Conservation (phyloP, 2,329 filamentous ascomycete species). For the Colletotrichum magnum region DNA sequence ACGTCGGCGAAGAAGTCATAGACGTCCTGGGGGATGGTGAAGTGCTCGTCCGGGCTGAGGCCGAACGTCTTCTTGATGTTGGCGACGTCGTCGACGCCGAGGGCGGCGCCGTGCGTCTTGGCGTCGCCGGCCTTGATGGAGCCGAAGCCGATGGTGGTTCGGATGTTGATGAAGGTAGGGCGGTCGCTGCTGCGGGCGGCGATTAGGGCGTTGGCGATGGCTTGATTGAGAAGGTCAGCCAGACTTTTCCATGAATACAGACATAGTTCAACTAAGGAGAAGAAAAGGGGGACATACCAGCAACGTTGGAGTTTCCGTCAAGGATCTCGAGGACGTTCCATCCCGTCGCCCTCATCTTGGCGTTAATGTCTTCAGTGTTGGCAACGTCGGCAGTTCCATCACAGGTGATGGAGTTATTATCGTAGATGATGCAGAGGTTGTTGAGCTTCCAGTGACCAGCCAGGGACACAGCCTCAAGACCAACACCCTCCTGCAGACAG, state of each 20-base stretch:
- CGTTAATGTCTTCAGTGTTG: constrained; percentile 69
- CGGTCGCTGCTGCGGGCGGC: constrained; percentile 60
- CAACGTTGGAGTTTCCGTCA: constrained; percentile 66
- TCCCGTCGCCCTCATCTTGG: constrained; percentile 69
- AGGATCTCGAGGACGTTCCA: constrained; percentile 68
- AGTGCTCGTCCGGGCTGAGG: constrained; percentile 52
- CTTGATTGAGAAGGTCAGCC: not conserved
- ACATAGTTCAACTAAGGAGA: no score
- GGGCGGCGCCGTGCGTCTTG: constrained; percentile 71
- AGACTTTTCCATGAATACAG: not conserved
- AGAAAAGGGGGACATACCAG: constrained; percentile 39
- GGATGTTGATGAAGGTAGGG: constrained; percentile 71
- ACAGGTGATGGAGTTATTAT: constrained; percentile 73
- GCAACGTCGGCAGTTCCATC: constrained; percentile 68
- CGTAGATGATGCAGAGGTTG: constrained; percentile 71
- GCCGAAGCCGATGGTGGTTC: constrained; percentile 68
- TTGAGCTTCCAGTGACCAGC: constrained; percentile 69
- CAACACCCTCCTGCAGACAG: constrained; percentile 71
- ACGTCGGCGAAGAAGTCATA: constrained; percentile 64
- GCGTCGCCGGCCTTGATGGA: constrained; percentile 63
- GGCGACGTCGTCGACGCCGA: constrained; percentile 66
- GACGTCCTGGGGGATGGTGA: constrained; percentile 58
- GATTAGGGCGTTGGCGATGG: constrained; percentile 60
- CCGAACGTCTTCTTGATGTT: constrained; percentile 49
- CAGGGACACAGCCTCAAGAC: constrained; percentile 67